phyloP scores from a whole-genome alignment of 345 rosid species.

The Zanthoxylum bungeanum region DNA sequence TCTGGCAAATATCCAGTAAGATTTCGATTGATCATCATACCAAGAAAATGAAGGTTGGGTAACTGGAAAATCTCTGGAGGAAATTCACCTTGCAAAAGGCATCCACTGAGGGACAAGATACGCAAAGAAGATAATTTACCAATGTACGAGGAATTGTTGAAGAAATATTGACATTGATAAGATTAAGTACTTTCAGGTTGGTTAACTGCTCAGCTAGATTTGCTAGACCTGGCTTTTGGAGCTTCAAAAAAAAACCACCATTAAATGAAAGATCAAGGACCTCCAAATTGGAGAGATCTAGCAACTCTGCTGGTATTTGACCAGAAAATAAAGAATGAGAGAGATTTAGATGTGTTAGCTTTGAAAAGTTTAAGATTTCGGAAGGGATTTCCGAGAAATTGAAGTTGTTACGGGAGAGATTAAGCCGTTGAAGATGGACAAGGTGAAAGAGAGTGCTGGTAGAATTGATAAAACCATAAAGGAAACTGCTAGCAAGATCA shows the following conservation, averaged over 20 bases:
- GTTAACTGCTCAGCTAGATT: neutral
- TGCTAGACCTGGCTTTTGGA: neutral
- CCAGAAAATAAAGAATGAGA: neutral
- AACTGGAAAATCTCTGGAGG: neutral
- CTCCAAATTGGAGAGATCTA: neutral
- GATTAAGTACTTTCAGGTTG: neutral
- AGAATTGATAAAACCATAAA: constrained; percentile 5
- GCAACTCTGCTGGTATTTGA: constrained; percentile 1
- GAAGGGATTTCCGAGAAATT: neutral
- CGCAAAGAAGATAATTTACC: neutral
- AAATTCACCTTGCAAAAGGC: neutral
- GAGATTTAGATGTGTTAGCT: neutral
- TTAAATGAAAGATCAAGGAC: constrained; percentile 10
- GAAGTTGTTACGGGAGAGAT: neutral
- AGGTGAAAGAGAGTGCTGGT: constrained; percentile 4
- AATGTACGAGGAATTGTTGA: neutral
- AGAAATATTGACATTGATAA: neutral
- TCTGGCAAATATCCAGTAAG: neutral
- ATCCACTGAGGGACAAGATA: neutral
- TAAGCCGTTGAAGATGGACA: constrained; percentile 12
- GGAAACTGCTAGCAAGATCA: neutral
- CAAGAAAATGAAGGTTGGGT: neutral
- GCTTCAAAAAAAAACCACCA: neutral
- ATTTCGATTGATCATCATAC: neutral
- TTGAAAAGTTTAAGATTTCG: neutral